Evolutionary conservation across 768 basidiomycete genomes (phyloP), one percentile per base, ranked within the genome.

Genomic region (Psilocybe tampanensis): DNA sequence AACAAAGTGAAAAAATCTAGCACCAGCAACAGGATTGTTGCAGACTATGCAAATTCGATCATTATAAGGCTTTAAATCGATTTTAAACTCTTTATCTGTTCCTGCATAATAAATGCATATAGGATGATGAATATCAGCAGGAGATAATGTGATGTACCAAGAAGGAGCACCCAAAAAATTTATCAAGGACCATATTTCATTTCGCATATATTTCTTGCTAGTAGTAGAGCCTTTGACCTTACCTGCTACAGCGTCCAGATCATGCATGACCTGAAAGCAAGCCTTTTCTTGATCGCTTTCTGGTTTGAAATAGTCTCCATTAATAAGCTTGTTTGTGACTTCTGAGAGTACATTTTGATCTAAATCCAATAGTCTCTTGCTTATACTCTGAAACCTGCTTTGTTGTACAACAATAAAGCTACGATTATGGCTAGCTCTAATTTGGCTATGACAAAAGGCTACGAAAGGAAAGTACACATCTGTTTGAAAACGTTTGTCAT

Each of bases 371-470:
- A 76, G 44, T 2, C 66, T 24, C 0, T 66, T 8, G 6, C 66
- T 52, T 8, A 76, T 69, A 15, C 64, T 53, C 32, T 54, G 57
- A 74, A 75, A 26, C 59, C 59, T 2, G 8, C 45, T 54, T 26
- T 59, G 61, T 42, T 74, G 58, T 1, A 68, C 59, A 6, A 70
- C n/a, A 2, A 73, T 45, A 44, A 64, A 74, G 8, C 73, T 66
- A 12, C 63, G 64, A 8, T 50, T 61, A 0, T 67, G 51, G 2
- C 65, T 58, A 2, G 42, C 44, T 52, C 70, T 71, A 3, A 79
- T 67, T 55, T 79, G 78, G 29, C 71, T 60, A 47, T 79, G 75
- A 70, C 78, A 54, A 78, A 79, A 0, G 67, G 72, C 15, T 76
- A 56, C 29, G 78, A 70, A 0, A 72, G 67, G 59, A 76, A 81